These are phyloP conservation scores for Pharus latifolius DNA, from an alignment of 176 grass and related monocot species.

Conservation along the genomic window DNA sequence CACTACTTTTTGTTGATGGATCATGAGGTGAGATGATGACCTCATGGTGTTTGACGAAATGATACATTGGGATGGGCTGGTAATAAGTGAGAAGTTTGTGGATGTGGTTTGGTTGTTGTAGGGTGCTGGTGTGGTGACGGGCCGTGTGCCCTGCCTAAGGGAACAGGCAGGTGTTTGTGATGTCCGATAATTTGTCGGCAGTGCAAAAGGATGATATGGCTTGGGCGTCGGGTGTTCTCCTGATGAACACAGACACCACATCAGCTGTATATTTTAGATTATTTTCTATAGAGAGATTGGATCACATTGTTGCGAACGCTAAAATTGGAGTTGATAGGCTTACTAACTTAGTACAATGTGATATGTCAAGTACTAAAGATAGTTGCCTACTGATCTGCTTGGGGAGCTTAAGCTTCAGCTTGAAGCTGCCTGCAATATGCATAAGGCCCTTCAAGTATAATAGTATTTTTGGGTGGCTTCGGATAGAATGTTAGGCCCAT, in stretches of 20 bases:
- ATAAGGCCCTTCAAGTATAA: not conserved
- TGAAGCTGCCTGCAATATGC: not conserved
- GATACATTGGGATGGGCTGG: not conserved
- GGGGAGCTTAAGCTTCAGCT: not conserved
- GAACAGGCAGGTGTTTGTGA: constrained; percentile 62
- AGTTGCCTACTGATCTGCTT: not conserved
- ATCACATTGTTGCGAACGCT: too few species aligned
- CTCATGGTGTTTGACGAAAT: not conserved
- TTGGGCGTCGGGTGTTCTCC: constrained; percentile 69
- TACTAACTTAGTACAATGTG: too few species aligned
- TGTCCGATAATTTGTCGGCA: constrained; percentile 46
- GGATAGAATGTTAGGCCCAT: not conserved
- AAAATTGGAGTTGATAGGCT: too few species aligned
- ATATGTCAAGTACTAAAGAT: too few species aligned
- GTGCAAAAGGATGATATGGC: constrained; percentile 67
- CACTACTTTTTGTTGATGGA: too few species aligned
- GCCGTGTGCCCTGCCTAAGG: constrained; percentile 49
- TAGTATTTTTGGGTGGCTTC: not conserved
- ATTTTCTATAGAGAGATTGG: too few species aligned
- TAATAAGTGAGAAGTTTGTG: not conserved
- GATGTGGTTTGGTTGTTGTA: constrained; percentile 18
- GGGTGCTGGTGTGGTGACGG: constrained; percentile 61
- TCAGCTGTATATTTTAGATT: constrained; percentile 51
- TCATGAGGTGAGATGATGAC: constrained; percentile 43
- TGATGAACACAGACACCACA: constrained; percentile 75